phyloP scores from a whole-genome alignment of 78 protist species.

The Tieghemostelium lacteum region DNA sequence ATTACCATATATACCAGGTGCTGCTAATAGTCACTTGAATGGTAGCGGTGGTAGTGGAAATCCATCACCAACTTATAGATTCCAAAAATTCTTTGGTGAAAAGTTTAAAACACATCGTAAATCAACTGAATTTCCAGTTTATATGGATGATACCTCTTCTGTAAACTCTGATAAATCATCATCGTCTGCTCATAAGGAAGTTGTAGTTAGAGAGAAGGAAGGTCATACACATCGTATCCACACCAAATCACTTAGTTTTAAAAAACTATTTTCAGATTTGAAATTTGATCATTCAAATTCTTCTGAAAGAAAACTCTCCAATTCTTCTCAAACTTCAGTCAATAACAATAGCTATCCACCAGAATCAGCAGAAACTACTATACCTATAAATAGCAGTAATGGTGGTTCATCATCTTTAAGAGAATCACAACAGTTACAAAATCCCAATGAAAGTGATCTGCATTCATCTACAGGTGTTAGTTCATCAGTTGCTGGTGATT shows the following conservation, averaged over 20 bases:
- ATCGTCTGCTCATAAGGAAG: background rate
- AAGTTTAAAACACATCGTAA: background rate
- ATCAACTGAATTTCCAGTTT: background rate
- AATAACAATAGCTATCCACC: too few relatives aligned
- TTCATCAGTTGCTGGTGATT: too few relatives aligned
- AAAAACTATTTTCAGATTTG: constrained; percentile 16
- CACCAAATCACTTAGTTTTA: constrained; percentile 19
- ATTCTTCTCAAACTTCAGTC: too few relatives aligned
- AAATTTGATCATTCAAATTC: too few relatives aligned
- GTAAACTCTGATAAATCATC: background rate
- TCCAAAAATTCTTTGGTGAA: constrained; percentile 57
- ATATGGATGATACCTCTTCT: background rate
- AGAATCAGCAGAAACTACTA: too few relatives aligned
- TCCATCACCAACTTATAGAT: background rate
- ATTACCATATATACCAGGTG: constrained; percentile 2
- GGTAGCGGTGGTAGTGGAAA: background rate
- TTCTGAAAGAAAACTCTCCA: constrained; percentile 6
- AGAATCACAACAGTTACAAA: too few relatives aligned
- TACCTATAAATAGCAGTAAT: too few relatives aligned
- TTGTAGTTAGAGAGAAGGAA: background rate
- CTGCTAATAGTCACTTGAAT: background rate
- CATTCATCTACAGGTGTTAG: too few relatives aligned
- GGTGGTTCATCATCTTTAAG: too few relatives aligned
- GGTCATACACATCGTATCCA: background rate
- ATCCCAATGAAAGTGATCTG: too few relatives aligned